These are phyloP conservation scores for Podaxis pistillaris DNA, from an alignment of 768 basidiomycete genomes.

Conservation along the genomic window DNA sequence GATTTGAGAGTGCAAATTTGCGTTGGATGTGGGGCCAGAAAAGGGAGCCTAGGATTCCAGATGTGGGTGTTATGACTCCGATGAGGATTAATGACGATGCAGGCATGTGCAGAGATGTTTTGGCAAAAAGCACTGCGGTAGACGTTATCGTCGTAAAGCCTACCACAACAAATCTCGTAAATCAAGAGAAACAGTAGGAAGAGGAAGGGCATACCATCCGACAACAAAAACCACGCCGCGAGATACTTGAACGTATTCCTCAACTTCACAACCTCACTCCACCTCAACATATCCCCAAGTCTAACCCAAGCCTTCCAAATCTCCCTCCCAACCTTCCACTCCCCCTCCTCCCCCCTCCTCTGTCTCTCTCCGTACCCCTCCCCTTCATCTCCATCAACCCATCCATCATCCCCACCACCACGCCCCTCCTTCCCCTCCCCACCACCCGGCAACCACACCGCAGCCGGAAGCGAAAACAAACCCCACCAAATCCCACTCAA, in stretches of 20 bases:
- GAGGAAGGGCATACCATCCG: conserved; percentile 87
- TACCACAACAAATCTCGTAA: conserved; percentile 23
- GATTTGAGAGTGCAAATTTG: conserved; percentile 61
- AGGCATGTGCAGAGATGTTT: conserved; percentile 82
- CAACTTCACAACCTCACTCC: conserved; percentile 69
- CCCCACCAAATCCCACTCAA: conserved; percentile 90
- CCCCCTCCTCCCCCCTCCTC: conserved; percentile 19
- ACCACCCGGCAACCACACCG: conserved; percentile 63
- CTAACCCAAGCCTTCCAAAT: conserved; percentile 64
- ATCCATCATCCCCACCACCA: conserved; percentile 11
- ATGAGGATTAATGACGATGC: conserved; percentile 76
- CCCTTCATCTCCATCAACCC: conserved; percentile 16
- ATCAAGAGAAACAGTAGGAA: no score
- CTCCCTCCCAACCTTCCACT: conserved; percentile 44
- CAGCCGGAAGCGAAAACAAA: conserved; percentile 75
- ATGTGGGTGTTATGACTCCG: conserved; percentile 71
- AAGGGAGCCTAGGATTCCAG: conserved; percentile 86
- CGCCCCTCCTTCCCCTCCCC: conserved; percentile 13
- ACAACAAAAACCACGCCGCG: conserved; percentile 91
- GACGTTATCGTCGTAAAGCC: conserved; percentile 93
- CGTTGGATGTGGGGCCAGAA: conserved; percentile 75
- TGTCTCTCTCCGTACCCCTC: background rate
- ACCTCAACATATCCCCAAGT: conserved; percentile 71
- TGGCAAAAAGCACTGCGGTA: conserved; percentile 89
- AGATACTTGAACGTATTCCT: conserved; percentile 88